phyloP scores from a whole-genome alignment of 441 rosid species.

The Jatropha podagrica region DNA sequence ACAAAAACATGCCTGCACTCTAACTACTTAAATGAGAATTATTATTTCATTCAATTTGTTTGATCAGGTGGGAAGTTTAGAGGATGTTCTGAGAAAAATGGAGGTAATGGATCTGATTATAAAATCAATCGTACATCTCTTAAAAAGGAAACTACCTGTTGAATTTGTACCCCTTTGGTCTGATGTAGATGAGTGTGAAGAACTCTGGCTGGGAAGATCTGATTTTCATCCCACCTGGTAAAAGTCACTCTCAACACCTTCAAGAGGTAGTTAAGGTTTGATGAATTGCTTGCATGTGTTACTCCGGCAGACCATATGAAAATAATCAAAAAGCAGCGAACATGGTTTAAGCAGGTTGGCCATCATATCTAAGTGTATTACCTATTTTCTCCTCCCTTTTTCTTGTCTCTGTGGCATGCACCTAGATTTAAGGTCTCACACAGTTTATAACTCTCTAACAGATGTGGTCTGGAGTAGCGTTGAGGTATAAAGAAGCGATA shows the following conservation, averaged over 20 bases:
- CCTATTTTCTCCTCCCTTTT: neutral
- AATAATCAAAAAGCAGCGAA: slow-evolving; percentile 21
- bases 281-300: slow-evolving; percentile 19
- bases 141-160: slow-evolving; percentile 17
- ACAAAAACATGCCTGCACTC: neutral
- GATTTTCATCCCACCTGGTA: slow-evolving; percentile 91
- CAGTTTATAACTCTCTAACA: neutral
- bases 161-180: slow-evolving; percentile 9
- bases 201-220: slow-evolving; percentile 93
- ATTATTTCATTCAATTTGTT: slow-evolving; percentile 21
- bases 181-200: slow-evolving; percentile 64
- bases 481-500: slow-evolving; percentile 17
- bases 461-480: slow-evolving; percentile 21
- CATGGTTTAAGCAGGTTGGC: slow-evolving; percentile 20
- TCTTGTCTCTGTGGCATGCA: neutral
- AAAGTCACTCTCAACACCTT: slow-evolving; percentile 80
- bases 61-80: slow-evolving; percentile 83
- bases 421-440: neutral
- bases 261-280: slow-evolving; percentile 53
- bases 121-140: neutral
- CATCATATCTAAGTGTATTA: slow-evolving; percentile 9
- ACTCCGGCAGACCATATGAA: slow-evolving; percentile 20
- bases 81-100: slow-evolving; percentile 86
- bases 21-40: neutral
- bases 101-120: slow-evolving; percentile 50